Conservation (phyloP, 441 rosid genomes). For the Populus hybrid region DNA sequence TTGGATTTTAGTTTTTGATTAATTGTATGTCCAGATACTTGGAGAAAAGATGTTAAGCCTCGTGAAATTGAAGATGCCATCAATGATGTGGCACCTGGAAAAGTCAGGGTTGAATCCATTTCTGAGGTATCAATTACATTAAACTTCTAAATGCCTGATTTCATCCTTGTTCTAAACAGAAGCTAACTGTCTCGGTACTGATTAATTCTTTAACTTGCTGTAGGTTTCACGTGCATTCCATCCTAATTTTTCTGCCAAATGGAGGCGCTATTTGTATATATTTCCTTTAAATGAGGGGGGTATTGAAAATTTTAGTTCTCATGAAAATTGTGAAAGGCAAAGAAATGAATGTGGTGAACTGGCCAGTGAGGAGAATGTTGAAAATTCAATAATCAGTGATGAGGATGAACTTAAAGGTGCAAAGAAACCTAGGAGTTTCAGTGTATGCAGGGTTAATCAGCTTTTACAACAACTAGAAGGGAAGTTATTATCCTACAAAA, state of each 20-base stretch:
- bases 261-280: slow-evolving; percentile 91
- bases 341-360: slow-evolving; percentile 34
- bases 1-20: slow-evolving; percentile 3
- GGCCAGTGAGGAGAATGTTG: slow-evolving; percentile 26
- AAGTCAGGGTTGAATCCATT: slow-evolving; percentile 65
- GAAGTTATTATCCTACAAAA: slow-evolving; percentile 73
- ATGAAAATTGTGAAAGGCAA: slow-evolving; percentile 21
- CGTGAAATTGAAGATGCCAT: slow-evolving; percentile 63
- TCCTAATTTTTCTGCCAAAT: slow-evolving; percentile 95
- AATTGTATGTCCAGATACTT: slow-evolving; percentile 61
- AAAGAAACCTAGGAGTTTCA: slow-evolving; percentile 51
- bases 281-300: slow-evolving; percentile 61
- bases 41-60: slow-evolving; percentile 77
- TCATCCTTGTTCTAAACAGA: background rate
- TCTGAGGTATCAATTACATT: slow-evolving; percentile 50
- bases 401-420: slow-evolving; percentile 37
- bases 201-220: slow-evolving; percentile 14
- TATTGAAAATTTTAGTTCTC: slow-evolving; percentile 24
- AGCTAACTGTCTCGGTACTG: slow-evolving; percentile 6
- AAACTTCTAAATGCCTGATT: slow-evolving; percentile 1
- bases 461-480: slow-evolving; percentile 83
- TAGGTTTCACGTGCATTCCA: slow-evolving; percentile 92
- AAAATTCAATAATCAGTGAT: slow-evolving; percentile 24
- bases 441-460: slow-evolving; percentile 63
- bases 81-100: slow-evolving; percentile 62